phyloP scores from a whole-genome alignment of 2,329 filamentous ascomycete genomes.

The Xylariaceae sp. region DNA sequence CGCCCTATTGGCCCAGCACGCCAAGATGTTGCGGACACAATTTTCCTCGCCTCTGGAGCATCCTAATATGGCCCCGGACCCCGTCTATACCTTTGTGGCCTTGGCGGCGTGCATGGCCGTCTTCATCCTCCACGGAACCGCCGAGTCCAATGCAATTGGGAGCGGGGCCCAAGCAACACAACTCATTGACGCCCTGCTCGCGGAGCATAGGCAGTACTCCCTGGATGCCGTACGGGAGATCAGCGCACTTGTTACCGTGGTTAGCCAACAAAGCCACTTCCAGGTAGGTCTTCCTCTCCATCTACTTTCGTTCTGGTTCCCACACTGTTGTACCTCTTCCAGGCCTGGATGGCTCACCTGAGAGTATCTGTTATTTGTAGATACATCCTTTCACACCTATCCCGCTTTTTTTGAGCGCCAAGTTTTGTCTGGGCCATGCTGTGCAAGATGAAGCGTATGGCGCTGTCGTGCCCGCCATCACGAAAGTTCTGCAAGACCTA shows the following conservation, averaged over 20 bases:
- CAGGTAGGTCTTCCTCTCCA: too few species aligned
- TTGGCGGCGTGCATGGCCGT: conserved; percentile 12
- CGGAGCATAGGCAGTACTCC: conserved; percentile 9
- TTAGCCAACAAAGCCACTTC: conserved; percentile 16
- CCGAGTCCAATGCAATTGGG: conserved; percentile 11
- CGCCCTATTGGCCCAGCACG: conserved; percentile 6
- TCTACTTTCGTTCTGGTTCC: too few species aligned
- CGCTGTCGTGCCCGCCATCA: too few species aligned
- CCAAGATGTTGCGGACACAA: conserved; percentile 11
- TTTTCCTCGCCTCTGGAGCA: too few species aligned
- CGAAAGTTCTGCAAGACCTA: too few species aligned
- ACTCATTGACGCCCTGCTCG: conserved; percentile 4
- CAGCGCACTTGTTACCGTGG: neutral
- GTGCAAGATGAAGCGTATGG: too few species aligned
- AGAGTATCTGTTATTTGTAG: conserved; percentile 8
- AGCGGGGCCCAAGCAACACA: conserved; percentile 12
- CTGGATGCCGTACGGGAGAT: conserved; percentile 17
- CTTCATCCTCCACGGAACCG: conserved; percentile 14
- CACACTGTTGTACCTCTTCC: neutral
- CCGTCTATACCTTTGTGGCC: conserved; percentile 8
- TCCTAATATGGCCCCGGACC: too few species aligned
- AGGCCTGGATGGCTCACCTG: neutral
- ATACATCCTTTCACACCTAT: conserved; percentile 24
- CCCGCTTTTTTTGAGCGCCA: conserved; percentile 14
- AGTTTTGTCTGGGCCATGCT: too few species aligned